Base-by-base conservation (phyloP, 176 grass and related monocot genomes). In the Triticum urartu region DNA sequence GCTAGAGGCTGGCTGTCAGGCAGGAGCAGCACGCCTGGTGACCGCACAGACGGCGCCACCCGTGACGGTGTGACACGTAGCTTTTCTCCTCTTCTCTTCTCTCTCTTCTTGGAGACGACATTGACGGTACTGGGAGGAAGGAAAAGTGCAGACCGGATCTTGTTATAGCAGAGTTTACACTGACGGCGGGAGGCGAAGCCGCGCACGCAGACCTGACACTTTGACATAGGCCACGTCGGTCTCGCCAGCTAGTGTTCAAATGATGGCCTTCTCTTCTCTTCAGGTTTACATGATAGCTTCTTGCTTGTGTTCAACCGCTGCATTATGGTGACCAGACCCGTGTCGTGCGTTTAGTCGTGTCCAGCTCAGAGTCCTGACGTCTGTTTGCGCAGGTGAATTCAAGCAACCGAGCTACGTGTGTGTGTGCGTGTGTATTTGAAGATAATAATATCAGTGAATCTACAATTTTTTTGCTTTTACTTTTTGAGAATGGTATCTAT, bases 231-330 rank as follows among this genome's bases (percentile, higher is more conserved):
- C 28, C 64, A 4, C 60, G 81, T 14, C 38, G 35, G 0, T 14
- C 38, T 65, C 32, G 81, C 70, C 81, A 52, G 75, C 81, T 79
- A n/a, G 82, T 38, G 30, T 58, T 65, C 81, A 26, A 45, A 73
- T 25, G 4, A 6, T 50, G 38, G 56, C 43, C 6, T 50, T 28
- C 42, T 24, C 6, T 59, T 32, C 24, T 83, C 72, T 38, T 48
- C 66, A 22, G 35, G 26, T 45, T 78, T 39, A 61, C 35, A 28
- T 88, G 21, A 79, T 35, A 7, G 63, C n/a, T 71, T 60, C 64
- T 26, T 35, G 40, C 15, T 48, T 48, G 12, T 1, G n/a, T 38
- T 83, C 64, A 69, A 40, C 34, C 80, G 18, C 30, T 5, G 48
- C 48, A 61, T 34, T 21, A 76, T 78, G 79, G 36, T 45, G 43